Evolutionary conservation across 331 rosid species (phyloP).

Genomic region (Spiraea crenata): DNA sequence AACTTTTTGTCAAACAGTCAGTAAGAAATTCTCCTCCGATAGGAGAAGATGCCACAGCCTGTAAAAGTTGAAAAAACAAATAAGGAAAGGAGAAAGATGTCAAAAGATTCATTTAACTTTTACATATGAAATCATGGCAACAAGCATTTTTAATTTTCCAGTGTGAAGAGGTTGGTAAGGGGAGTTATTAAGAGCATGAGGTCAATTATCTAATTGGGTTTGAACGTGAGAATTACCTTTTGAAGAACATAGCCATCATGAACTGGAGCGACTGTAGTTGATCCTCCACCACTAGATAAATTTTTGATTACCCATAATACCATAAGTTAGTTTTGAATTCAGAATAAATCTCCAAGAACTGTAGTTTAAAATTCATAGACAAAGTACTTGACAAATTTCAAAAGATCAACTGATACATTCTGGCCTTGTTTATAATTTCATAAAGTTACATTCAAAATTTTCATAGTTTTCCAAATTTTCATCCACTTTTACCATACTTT

Average conservation of each 20-base stretch:
- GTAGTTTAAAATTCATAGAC: not conserved
- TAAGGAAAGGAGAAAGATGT: slow-evolving; percentile 18
- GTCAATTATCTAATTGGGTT: slow-evolving; percentile 14
- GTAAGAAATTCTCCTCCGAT: slow-evolving; percentile 98
- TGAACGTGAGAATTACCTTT: slow-evolving; percentile 53
- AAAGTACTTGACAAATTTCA: not conserved
- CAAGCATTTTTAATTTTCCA: not conserved
- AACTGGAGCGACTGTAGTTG: slow-evolving; percentile 95
- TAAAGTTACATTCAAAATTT: not conserved
- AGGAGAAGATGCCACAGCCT: slow-evolving; percentile 94
- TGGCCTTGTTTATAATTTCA: not conserved
- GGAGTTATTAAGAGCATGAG: not conserved
- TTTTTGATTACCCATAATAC: slow-evolving; percentile 21
- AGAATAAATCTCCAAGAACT: slow-evolving; percentile 9
- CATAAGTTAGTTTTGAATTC: slow-evolving; percentile 26
- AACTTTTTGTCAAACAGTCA: slow-evolving; percentile 91
- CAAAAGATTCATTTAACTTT: not conserved
- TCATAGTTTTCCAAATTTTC: not conserved
- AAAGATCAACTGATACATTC: not conserved
- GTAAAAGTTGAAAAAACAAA: slow-evolving; percentile 16
- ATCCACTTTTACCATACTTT: not conserved
- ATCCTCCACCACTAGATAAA: slow-evolving; percentile 88
- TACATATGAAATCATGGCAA: not conserved
- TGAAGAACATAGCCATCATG: slow-evolving; percentile 98
- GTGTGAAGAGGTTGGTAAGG: slow-evolving; percentile 3